Conservation (phyloP, 2,329 filamentous ascomycete genomes). For the Lasiodiplodia sp. region DNA sequence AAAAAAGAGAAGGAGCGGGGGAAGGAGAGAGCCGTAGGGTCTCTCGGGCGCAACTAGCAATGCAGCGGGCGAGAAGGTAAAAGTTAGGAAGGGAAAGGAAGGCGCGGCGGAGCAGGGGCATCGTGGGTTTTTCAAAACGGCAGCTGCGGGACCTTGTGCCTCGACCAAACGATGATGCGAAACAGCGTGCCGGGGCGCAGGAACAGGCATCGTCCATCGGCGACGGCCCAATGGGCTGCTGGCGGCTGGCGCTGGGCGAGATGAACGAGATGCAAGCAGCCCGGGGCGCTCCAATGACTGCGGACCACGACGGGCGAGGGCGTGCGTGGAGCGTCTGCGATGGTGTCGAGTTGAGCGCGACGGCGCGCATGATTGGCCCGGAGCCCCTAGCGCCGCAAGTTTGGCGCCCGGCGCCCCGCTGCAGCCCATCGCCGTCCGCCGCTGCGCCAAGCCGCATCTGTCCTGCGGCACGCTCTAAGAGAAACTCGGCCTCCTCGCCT, state of each 20-base stretch:
- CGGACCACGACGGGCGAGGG: constrained; percentile 13
- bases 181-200: constrained; percentile 6
- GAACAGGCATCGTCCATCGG: neutral
- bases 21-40: constrained; percentile 28
- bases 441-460: neutral
- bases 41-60: constrained; percentile 18
- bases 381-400: constrained; percentile 1
- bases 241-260: constrained; percentile 7
- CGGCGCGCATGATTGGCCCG: neutral
- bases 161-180: constrained; percentile 27
- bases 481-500: constrained; percentile 2
- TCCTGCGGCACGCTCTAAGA: neutral
- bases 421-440: constrained; percentile 5
- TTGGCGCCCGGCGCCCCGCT: constrained; percentile 12
- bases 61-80: constrained; percentile 19
- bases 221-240: neutral
- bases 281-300: constrained; percentile 9
- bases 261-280: constrained; percentile 5
- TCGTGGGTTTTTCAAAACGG: constrained; percentile 29
- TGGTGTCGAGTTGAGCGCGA: constrained; percentile 8
- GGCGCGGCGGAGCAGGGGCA: constrained; percentile 14
- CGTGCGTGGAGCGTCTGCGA: constrained; percentile 5
- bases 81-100: constrained; percentile 22
- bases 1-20: constrained; percentile 33
- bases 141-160: constrained; percentile 26